Evolutionary conservation across 306 rosid species (phyloP), one percentile per base, ranked within the genome.

Genomic region (Potentilla sterilis): DNA sequence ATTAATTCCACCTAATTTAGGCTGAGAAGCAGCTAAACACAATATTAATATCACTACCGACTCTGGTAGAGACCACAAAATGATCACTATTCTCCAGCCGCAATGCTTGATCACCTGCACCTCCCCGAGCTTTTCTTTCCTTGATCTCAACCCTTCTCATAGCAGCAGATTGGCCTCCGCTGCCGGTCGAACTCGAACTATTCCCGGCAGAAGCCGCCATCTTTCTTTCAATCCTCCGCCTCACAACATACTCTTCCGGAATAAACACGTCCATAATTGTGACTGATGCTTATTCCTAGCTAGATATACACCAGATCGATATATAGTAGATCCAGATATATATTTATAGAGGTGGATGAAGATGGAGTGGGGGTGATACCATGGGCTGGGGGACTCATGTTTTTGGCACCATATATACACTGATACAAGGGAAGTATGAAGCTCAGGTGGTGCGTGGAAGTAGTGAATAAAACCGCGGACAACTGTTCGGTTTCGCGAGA

Each of bases 181-280:
- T 11, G 69, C 24, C 69, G 16, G 5, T 21, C 5, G 49, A 28
- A 0, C 65, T 47, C 6, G 52, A 68, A 0, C 34, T 24, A 21
- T 41, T 70, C 75, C 37, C 47, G 12, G 74, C 75, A 68, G 75
- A 44, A 44, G 85, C 78, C 59, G 43, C 76, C 59, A 2, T 66
- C 51, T 77, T 79, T 72, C 82, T 89, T 79, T 92, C 97, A 16
- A 78, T 70, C 76, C 90, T 90, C 77, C 88, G 28, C 80, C 58
- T 81, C 11, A 16, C n/a, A 10, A 77, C 83, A 54, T 85, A 91
- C 64, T 83, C 95, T 51, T 89, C 90, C 0, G 90, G 70, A 76
- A 91, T 89, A 57, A 89, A 91, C 9, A 91, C 87, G 69, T 91
- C 92, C 97, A 88, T 91, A 24, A 4, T 62, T 61, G 67, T 1